These are phyloP conservation scores for Leishmania arabica DNA, from an alignment of 208 protist genomes.

Conservation along the genomic window DNA sequence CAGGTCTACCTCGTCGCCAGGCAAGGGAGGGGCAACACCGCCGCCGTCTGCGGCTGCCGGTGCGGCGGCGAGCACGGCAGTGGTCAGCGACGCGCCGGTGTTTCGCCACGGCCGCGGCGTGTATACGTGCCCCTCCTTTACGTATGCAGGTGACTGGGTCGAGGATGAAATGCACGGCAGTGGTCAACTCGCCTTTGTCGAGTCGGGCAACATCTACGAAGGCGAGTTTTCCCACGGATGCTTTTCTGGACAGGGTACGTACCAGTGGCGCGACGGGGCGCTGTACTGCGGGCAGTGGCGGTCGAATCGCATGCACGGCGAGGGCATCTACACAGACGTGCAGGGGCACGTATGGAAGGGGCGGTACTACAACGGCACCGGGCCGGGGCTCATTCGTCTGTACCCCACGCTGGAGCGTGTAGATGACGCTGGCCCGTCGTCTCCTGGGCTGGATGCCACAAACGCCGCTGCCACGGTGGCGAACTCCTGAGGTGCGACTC, in stretches of 20 bases:
- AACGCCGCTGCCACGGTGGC: neutral
- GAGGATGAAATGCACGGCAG: slow-evolving; percentile 87
- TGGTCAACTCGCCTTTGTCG: slow-evolving; percentile 60
- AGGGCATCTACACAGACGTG: slow-evolving; percentile 81
- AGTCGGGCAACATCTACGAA: slow-evolving; percentile 57
- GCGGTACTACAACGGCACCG: slow-evolving; percentile 80
- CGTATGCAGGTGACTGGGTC: slow-evolving; percentile 82
- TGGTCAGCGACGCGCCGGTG: slow-evolving; percentile 9
- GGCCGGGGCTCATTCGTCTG: slow-evolving; percentile 61
- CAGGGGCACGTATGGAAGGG: slow-evolving; percentile 77
- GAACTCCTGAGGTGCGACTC: neutral
- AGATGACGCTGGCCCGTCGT: neutral
- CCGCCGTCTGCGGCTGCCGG: slow-evolving; percentile 1
- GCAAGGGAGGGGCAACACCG: slow-evolving; percentile 2
- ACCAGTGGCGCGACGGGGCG: slow-evolving; percentile 68
- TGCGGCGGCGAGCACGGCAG: neutral
- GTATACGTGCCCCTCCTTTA: slow-evolving; percentile 68
- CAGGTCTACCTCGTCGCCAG: slow-evolving; percentile 5
- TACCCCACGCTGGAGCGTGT: slow-evolving; percentile 27
- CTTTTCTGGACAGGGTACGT: slow-evolving; percentile 77
- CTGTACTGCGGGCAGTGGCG: slow-evolving; percentile 82
- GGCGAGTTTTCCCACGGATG: slow-evolving; percentile 62
- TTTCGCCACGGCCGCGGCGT: slow-evolving; percentile 76
- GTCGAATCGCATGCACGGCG: slow-evolving; percentile 84
- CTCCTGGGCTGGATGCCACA: neutral